These are phyloP conservation scores for Cladophialophora exuberans DNA, from an alignment of 2,329 filamentous ascomycete genomes.

Conservation along the genomic window DNA sequence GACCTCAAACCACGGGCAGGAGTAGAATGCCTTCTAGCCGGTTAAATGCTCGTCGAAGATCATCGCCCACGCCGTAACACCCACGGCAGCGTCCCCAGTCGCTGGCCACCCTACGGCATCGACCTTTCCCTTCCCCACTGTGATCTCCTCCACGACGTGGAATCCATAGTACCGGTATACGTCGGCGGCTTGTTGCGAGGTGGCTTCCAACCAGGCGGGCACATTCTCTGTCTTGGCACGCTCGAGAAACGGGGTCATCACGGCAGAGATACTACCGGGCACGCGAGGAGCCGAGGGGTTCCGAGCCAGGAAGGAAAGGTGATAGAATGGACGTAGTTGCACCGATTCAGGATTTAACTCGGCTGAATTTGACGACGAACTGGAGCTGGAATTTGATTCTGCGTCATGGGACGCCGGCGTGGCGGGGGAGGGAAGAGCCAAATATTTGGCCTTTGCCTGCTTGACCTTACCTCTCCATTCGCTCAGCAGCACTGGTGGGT, in stretches of 20 bases:
- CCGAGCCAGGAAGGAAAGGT: slow-evolving; percentile 31
- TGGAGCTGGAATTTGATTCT: slow-evolving; percentile 6
- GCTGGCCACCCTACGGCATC: slow-evolving; percentile 26
- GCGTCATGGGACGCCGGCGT: background rate
- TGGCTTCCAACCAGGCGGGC: slow-evolving; percentile 32
- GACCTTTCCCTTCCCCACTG: slow-evolving; percentile 22
- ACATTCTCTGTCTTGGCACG: slow-evolving; percentile 28
- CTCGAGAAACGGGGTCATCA: slow-evolving; percentile 29
- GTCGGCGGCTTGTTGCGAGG: slow-evolving; percentile 24
- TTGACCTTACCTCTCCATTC: slow-evolving; percentile 28
- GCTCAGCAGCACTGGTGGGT: slow-evolving; percentile 19
- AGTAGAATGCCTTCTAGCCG: background rate
- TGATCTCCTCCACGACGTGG: slow-evolving; percentile 27
- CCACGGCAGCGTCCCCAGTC: slow-evolving; percentile 15
- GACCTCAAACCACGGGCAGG: background rate
- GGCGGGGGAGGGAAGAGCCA: slow-evolving; percentile 5
- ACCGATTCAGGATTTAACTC: background rate
- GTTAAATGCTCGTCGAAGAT: slow-evolving; percentile 22
- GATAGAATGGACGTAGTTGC: slow-evolving; percentile 26
- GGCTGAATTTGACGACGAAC: background rate
- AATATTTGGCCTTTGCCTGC: slow-evolving; percentile 24
- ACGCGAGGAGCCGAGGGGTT: slow-evolving; percentile 24
- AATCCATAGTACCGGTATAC: slow-evolving; percentile 31
- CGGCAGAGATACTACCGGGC: slow-evolving; percentile 27
- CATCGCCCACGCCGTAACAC: slow-evolving; percentile 29